Percentiles rank a stretch among this genome's conserved stretches.
Conservation (phyloP, 306 rosid species). For the Cucurbita argyrosperma region DNA sequence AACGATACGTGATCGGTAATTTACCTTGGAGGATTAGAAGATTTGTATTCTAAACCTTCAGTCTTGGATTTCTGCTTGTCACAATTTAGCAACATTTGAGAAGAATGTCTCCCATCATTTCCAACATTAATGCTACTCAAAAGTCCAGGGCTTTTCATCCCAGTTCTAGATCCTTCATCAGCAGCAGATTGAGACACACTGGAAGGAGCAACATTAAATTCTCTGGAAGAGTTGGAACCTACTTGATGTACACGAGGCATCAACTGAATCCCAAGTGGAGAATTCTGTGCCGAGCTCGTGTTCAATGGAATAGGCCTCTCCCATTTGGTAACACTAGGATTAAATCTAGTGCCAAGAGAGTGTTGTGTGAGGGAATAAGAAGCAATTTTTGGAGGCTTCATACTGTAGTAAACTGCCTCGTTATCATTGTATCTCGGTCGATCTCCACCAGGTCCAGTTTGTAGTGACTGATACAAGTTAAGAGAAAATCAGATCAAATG, state of each 20-base stretch:
- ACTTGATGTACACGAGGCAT: conserved; percentile 29
- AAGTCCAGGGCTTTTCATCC: conserved; percentile 65
- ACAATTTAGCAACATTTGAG: conserved; percentile 26
- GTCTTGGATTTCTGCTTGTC: conserved; percentile 44
- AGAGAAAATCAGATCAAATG: conserved; percentile 8
- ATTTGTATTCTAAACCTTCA: conserved; percentile 35
- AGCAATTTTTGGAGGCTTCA: conserved; percentile 42
- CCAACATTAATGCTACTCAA: conserved; percentile 40
- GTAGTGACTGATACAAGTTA: conserved; percentile 32
- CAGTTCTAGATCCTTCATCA: conserved; percentile 93
- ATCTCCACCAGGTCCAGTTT: conserved; percentile 58
- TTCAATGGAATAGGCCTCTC: conserved; percentile 43
- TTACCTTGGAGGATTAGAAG: conserved; percentile 49
- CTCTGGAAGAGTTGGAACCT: conserved; percentile 49
- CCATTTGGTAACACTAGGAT: conserved; percentile 34
- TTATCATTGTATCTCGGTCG: conserved; percentile 55
- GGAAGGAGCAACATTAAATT: conserved; percentile 50
- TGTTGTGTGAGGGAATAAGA: conserved; percentile 52
- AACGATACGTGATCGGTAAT: neutral
- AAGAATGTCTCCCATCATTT: conserved; percentile 30
- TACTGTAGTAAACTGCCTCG: conserved; percentile 38
- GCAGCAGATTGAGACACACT: conserved; percentile 75
- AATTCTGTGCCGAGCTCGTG: conserved; percentile 39
- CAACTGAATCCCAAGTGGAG: conserved; percentile 45
- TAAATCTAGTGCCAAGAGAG: conserved; percentile 38